These are phyloP conservation scores for Pterula multifida DNA, from an alignment of 1,284 basidiomycete species.

Conservation along the genomic window DNA sequence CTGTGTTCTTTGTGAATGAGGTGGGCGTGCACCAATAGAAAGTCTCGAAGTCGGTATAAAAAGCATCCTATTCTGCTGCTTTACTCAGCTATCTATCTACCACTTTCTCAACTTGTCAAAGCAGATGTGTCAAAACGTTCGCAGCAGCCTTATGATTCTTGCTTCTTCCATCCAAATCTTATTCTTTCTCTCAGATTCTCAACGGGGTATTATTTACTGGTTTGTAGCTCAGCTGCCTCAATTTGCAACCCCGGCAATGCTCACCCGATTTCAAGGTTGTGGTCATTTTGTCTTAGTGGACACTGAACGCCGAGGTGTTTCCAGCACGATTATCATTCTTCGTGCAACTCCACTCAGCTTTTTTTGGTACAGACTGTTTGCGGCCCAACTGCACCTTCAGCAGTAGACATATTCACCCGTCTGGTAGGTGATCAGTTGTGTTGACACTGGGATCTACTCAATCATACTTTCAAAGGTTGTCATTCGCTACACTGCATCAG, in stretches of 20 bases:
- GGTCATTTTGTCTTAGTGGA: constrained; percentile 69
- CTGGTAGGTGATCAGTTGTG: constrained; percentile 28
- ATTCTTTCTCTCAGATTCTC: background rate
- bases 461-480: constrained; percentile 34
- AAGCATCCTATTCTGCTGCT: background rate
- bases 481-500: constrained; percentile 45
- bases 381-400: constrained; percentile 60
- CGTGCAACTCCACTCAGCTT: background rate
- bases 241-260: constrained; percentile 5
- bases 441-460: background rate
- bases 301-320: constrained; percentile 37
- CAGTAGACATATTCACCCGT: constrained; percentile 42
- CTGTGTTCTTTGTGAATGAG: background rate
- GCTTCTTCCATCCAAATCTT: background rate
- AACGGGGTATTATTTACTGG: background rate
- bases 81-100: background rate
- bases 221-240: background rate
- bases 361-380: constrained; percentile 38
- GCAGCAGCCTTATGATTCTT: constrained; percentile 17
- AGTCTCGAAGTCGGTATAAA: background rate
- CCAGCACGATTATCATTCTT: too few species aligned
- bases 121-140: constrained; percentile 68
- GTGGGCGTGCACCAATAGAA: constrained; percentile 7
- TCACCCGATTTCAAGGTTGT: constrained; percentile 41
- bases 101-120: background rate